Conservation (phyloP, 1,284 basidiomycete species). For the Anthracocystis panici-leucophaei region DNA sequence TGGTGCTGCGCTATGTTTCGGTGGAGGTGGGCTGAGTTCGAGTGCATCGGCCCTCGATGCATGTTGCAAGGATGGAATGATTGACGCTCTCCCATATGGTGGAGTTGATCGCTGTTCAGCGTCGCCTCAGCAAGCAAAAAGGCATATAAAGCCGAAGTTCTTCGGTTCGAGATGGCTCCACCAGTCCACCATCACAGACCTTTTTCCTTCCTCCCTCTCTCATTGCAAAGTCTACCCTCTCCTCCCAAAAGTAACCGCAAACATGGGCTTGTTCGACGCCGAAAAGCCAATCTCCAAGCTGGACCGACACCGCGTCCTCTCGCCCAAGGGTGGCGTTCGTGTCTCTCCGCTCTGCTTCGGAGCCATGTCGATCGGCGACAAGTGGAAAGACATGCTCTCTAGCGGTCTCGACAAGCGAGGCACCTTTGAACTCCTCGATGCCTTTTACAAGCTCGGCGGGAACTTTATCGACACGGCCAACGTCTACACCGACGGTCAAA, state of each 20-base stretch:
- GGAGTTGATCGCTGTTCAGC: too few relatives aligned
- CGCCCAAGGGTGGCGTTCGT: slow-evolving; percentile 71
- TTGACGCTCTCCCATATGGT: too few relatives aligned
- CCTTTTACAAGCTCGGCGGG: slow-evolving; percentile 61
- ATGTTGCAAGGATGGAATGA: too few relatives aligned
- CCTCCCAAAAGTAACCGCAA: not conserved
- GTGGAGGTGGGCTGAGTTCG: too few relatives aligned
- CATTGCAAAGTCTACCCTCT: not conserved
- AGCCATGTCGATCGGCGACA: slow-evolving; percentile 73
- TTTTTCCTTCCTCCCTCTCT: not conserved
- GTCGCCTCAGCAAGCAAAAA: not conserved
- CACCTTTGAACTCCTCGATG: slow-evolving; percentile 52
- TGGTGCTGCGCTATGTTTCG: not conserved
- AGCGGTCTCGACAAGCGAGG: slow-evolving; percentile 46
- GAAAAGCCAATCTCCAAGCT: slow-evolving; percentile 50
- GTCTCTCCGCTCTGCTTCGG: slow-evolving; percentile 74
- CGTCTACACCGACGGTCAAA: slow-evolving; percentile 73
- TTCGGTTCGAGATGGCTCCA: not conserved
- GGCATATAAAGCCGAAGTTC: not conserved
- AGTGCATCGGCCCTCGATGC: too few relatives aligned
- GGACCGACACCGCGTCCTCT: slow-evolving; percentile 71
- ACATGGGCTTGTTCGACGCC: slow-evolving; percentile 39
- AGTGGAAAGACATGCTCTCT: slow-evolving; percentile 70
- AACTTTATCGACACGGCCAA: slow-evolving; percentile 76
- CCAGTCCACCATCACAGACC: not conserved